Evolutionary conservation across 257 asterid genomes (phyloP), one percentile per base, ranked within the genome.

Genomic region (Fraxinus americana): DNA sequence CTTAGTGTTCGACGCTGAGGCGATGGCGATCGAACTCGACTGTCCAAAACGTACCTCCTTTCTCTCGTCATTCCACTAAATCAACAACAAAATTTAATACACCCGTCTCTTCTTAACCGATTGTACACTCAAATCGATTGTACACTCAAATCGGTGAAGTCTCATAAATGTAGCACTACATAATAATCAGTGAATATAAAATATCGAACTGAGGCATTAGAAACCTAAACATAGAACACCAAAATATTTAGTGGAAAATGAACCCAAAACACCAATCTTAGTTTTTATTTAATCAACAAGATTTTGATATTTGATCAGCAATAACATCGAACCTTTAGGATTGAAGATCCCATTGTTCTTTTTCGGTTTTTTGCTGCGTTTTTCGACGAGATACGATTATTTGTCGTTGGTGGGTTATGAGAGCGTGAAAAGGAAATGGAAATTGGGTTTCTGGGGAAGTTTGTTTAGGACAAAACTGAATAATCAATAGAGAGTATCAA

Each of bases 61-160:
- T 78, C 91, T 81, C 83, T 82, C 87, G 77, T 87, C 82, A 73
- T 85, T 81, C 35, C 75, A 72, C 70, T 35, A 67, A 70, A 70
- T 50, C 41, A 63, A 74, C 71, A 50, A 76, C 73, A 19, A 25
- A 67, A 3, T 54, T 16, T 30, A 57, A 69, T 73, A 70, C 27
- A 74, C 45, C 35, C 80, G 19, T 70, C 13, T 52, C 19, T 61
- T 23, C 30, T 38, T 66, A 67, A 77, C 82, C 72, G 78, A 32
- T 63, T 66, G 41, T 72, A 34, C 75, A 80, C 80, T 67, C 77
- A 72, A 73, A 48, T 48, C 59, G 59, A 32, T 63, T 66, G 41
- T 72, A 34, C 75, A 80, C 80, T 67, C 77, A 72, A 73, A 48
- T 48, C 59, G 59, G 17, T 35, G 67, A 74, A 78, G 34, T 38